phyloP scores from a whole-genome alignment of 257 asterid genomes.

The Forsythia viridissima region DNA sequence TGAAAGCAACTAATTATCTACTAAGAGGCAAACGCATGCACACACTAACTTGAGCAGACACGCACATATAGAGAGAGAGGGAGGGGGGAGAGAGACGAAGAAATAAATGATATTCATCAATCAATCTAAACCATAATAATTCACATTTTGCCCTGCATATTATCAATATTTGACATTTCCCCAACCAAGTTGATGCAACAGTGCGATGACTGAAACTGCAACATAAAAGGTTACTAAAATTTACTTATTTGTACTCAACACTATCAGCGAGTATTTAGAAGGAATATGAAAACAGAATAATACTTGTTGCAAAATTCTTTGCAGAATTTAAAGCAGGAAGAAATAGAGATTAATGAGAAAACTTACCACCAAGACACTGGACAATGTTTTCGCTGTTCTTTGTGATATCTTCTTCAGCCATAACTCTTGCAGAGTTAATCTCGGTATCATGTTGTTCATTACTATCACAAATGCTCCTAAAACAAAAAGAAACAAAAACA shows the following conservation, averaged over 20 bases:
- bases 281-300: background rate
- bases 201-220: background rate
- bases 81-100: background rate
- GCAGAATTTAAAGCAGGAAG: background rate
- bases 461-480: constrained; percentile 52
- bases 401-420: constrained; percentile 60
- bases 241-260: no score
- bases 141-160: background rate
- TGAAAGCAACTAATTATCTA: no score
- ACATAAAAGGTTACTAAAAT: background rate
- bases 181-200: background rate
- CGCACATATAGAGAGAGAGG: background rate
- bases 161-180: background rate
- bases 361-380: constrained; percentile 52
- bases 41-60: background rate
- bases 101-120: no score
- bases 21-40: background rate
- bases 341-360: background rate
- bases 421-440: constrained; percentile 52
- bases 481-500: background rate
- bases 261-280: background rate
- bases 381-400: constrained; percentile 47
- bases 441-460: constrained; percentile 66
- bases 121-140: no score
- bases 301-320: background rate